These are phyloP conservation scores for Dissophora ornata DNA, from an alignment of 192 early-diverging fungal species.

Conservation along the genomic window DNA sequence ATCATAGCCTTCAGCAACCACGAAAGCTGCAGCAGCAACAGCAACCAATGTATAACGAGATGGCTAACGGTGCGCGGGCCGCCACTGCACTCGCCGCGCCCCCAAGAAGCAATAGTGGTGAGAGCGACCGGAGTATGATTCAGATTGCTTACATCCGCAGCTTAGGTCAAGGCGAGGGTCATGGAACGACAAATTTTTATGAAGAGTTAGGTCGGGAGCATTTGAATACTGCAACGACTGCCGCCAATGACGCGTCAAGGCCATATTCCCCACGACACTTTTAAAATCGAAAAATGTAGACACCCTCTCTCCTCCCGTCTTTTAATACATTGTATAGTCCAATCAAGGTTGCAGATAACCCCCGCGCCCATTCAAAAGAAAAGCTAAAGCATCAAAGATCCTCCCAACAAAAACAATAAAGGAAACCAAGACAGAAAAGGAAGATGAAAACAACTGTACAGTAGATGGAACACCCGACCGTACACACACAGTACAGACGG, in stretches of 20 bases:
- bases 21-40: not conserved
- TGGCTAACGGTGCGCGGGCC: not conserved
- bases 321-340: no score
- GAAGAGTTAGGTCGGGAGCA: constrained; percentile 2
- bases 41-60: not conserved
- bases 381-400: no score
- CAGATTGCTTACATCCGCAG: constrained; percentile 18
- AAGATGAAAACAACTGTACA: no score
- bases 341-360: no score
- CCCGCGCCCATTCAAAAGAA: no score
- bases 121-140: constrained; percentile 18
- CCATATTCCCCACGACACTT: constrained; percentile 29
- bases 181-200: not conserved
- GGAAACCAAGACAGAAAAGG: no score
- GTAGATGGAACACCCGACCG: no score
- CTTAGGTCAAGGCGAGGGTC: not conserved
- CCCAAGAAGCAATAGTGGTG: not conserved
- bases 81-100: not conserved
- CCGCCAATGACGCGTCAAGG: not conserved
- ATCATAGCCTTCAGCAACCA: no score
- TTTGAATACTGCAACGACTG: not conserved
- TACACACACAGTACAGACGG: no score
- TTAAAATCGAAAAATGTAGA: not conserved
- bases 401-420: no score
- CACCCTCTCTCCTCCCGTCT: no score